Base-by-base conservation (phyloP, 305 asterid genomes). In the Fraxinus albicans region DNA sequence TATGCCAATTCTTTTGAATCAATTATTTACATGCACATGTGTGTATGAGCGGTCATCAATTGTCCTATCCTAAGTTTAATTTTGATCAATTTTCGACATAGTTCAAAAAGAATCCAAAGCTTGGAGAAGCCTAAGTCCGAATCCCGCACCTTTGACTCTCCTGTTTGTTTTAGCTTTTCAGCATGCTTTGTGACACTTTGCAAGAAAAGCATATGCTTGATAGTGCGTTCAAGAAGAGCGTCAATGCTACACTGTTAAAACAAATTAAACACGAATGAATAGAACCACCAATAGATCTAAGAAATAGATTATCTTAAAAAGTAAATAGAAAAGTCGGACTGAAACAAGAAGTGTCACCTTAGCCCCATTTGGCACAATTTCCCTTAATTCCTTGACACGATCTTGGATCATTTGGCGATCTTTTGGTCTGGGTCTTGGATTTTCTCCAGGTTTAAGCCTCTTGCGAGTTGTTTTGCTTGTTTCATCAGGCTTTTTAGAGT, bases 351-450 rank as follows among this genome's bases (percentile, higher is more conserved):
- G 78, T 70, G 73, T 84, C 69, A 93, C 97, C 97, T 93, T 93
- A 73, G 91, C 93, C 29, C 95, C 95, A 80, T 92, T 92, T 31
- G 98, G 98, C 80, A 94, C 93, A 63, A 94, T 90, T 82, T 92
- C 98, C 84, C 98, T 85, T 65, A 94, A 88, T 80, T 94, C 98
- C 87, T 94, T 92, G 19, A 94, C 94, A 4, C 98, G 94, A 80
- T 94, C 98, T 92, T 94, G 98, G 87, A 94, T 94, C 98, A 94
- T 90, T 86, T 94, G 98, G 23, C 98, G 92, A 85, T 94, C 98
- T 80, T 90, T 94, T 8, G 98, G 97, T 83, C 98, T 88, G 33
- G 97, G 98, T 73, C 96, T 85, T 74, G 94, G 97, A 85, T 89
- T 94, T 84, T 93, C 97, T 17, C 98, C 94, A 0, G 95, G 94